Evolutionary conservation across 176 grass and related monocot genomes (phyloP), one percentile per base, ranked within the genome.

Genomic region (Lolium multiflorum): DNA sequence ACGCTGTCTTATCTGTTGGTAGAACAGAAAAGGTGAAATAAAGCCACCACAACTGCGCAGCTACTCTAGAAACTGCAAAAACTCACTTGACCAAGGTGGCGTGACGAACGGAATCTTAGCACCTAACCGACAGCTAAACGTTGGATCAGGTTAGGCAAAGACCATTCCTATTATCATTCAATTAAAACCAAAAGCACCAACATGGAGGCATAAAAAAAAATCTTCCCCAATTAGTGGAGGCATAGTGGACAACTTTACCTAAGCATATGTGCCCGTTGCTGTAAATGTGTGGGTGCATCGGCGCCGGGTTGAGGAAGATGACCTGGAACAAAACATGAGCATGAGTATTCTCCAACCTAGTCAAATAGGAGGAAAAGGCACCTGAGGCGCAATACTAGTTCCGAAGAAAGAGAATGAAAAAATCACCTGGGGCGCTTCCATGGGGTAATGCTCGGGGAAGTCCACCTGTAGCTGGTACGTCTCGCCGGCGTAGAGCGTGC

Each of bases 401-500:
- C 31, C 2, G 31, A 49, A 83, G 50, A 48, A 16, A n/a, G 20
- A 12, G 1, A 1, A 16, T 16, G 18, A 2, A 14, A 11, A 26
- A n/a, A 65, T 47, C 25, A 94, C 97, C 92, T 99, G 92, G 38
- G 97, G 97, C 22, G 97, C 97, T 88, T 99, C 97, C 90, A 94
- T 96, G 28, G 97, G 97, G 77, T 99, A 99, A 91, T 99, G 97
- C 87, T 99, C 94, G 4, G 97, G 94, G 71, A 99, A 96, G 83
- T 96, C 94, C 16, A 96, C 90, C 82, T 99, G 94, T 43, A 99
- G 71, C 84, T 99, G 94, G 82, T 94, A 99, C 11, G 76, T 93
- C 77, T 99, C 97, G 54, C 89, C 90, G 11, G 90, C 77, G 64
- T 96, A 94, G 17, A 99, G 92, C 66, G 94, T 99, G 74, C 88